Percentiles rank a stretch among this genome's conserved stretches.
Conservation (phyloP, 192 early-diverging fungal species). For the Coemansia sp. region DNA sequence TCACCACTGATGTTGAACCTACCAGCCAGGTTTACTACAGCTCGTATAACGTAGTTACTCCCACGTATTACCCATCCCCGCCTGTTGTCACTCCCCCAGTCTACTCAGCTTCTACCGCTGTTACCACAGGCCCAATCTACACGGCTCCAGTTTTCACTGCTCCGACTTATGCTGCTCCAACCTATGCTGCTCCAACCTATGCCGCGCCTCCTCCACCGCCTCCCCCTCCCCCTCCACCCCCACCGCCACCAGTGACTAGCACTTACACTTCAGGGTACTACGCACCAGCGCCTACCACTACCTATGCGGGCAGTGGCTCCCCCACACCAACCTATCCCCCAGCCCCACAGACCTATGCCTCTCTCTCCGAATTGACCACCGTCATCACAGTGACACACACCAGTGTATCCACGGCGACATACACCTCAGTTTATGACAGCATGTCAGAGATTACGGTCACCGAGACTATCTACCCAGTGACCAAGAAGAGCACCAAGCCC, state of each 20-base stretch:
- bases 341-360: neutral
- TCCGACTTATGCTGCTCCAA: neutral
- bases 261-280: neutral
- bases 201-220: constrained; percentile 7
- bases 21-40: constrained; percentile 7
- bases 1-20: constrained; percentile 19
- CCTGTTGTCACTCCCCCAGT: constrained; percentile 6
- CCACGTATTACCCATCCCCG: neutral
- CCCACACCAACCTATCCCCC: neutral
- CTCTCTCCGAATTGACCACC: constrained; percentile 3
- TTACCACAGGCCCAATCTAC: neutral
- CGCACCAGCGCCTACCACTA: neutral
- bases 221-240: neutral
- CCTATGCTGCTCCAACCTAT: constrained; percentile 2
- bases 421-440: neutral
- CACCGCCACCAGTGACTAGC: neutral
- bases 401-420: constrained; percentile 1
- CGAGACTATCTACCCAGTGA: neutral
- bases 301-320: neutral
- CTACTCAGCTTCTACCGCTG: neutral
- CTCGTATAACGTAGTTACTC: neutral
- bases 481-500: neutral
- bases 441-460: constrained; percentile 12
- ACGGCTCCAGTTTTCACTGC: neutral
- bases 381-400: constrained; percentile 12